Percentiles rank a stretch among this genome's conserved stretches.
Conservation (phyloP, 164 flowering plant genomes). For the Vitis rotundifolia region DNA sequence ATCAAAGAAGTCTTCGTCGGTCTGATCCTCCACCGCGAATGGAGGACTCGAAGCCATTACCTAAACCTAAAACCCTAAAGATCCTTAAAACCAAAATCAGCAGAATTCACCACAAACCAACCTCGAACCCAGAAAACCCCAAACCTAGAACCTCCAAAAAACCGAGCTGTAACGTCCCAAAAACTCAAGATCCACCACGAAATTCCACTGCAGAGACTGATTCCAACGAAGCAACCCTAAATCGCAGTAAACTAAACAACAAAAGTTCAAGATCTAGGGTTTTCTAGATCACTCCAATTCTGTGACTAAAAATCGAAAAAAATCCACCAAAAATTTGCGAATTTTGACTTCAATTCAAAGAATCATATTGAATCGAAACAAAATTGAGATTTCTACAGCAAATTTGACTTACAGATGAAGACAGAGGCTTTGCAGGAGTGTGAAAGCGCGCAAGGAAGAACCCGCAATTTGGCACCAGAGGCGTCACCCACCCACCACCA, state of each 20-base stretch:
- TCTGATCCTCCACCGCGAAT: constrained; percentile 68
- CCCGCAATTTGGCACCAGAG: no score
- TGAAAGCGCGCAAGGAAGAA: no score
- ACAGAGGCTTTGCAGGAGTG: no score
- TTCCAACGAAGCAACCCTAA: background rate
- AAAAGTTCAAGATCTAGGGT: constrained; percentile 37
- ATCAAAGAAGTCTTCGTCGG: constrained; percentile 85
- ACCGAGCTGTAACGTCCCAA: constrained; percentile 3
- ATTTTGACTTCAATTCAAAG: constrained; percentile 2
- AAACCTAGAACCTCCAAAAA: constrained; percentile 6
- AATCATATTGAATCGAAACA: no score
- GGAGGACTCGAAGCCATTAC: constrained; percentile 65
- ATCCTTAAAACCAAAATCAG: constrained; percentile 7
- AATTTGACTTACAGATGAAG: no score
- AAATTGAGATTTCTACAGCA: no score
- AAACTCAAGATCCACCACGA: constrained; percentile 21
- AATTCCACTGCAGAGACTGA: background rate
- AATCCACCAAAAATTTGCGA: background rate
- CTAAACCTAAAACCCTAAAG: constrained; percentile 17
- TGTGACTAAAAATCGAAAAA: constrained; percentile 12
- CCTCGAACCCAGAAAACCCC: background rate
- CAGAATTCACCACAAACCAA: constrained; percentile 7
- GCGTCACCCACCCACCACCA: no score
- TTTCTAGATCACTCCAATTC: constrained; percentile 15
- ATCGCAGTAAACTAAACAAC: background rate